Conservation (phyloP, 805 yeast species). For the Spencermartinsiella europaea region DNA sequence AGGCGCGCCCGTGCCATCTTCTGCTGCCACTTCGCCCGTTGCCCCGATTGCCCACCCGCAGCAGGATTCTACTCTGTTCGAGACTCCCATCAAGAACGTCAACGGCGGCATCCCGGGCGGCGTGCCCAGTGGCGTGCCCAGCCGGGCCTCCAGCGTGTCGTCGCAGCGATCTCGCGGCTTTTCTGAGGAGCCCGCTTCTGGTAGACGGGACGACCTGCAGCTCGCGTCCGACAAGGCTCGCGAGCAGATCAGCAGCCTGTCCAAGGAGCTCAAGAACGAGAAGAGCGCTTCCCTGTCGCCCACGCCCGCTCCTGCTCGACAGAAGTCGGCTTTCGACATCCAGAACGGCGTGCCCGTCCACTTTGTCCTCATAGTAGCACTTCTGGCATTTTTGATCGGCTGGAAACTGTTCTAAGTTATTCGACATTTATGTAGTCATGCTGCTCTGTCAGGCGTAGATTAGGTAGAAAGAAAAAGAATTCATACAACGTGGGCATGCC, state of each 20-base stretch:
- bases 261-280: constrained; percentile 12
- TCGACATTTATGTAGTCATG: neutral
- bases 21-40: neutral
- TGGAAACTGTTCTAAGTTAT: constrained; percentile 56
- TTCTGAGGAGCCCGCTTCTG: neutral
- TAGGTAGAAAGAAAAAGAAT: no score
- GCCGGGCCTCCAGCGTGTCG: no score
- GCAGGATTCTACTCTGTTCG: neutral
- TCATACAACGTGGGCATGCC: no score
- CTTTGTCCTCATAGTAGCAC: constrained; percentile 50
- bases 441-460: no score
- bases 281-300: constrained; percentile 3
- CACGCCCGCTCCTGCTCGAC: constrained; percentile 18
- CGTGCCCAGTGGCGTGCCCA: no score
- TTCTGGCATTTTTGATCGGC: constrained; percentile 54
- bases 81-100: neutral
- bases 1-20: neutral
- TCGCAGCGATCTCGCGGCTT: neutral
- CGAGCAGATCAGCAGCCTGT: constrained; percentile 13
- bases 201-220: neutral
- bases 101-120: neutral
- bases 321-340: constrained; percentile 4
- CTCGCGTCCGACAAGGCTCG: neutral
- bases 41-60: neutral
- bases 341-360: constrained; percentile 48